These are phyloP conservation scores for Lactarius pseudohatsudake DNA, from an alignment of 768 basidiomycete genomes.

Conservation along the genomic window DNA sequence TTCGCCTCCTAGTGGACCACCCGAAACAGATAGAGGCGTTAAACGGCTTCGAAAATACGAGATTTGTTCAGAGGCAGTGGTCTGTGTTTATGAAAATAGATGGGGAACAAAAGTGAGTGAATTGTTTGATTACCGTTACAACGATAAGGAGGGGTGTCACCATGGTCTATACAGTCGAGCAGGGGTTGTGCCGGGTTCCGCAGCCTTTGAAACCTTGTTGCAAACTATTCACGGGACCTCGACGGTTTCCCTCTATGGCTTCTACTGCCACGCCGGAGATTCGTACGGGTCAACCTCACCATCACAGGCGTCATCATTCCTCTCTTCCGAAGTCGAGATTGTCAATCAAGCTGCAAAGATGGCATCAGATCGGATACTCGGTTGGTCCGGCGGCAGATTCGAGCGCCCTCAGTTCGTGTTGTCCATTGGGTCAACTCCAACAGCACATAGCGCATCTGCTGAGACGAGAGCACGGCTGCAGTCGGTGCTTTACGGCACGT, in stretches of 20 bases:
- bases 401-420: slow-evolving; percentile 59
- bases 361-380: slow-evolving; percentile 48
- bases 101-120: slow-evolving; percentile 67
- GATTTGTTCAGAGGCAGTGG: slow-evolving; percentile 52
- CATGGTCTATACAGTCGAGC: slow-evolving; percentile 56
- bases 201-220: slow-evolving; percentile 56
- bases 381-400: slow-evolving; percentile 35
- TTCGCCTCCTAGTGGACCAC: slow-evolving; percentile 76
- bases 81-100: slow-evolving; percentile 81
- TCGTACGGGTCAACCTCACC: slow-evolving; percentile 74
- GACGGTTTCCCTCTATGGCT: slow-evolving; percentile 68
- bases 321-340: slow-evolving; percentile 66
- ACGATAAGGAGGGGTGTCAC: slow-evolving; percentile 22
- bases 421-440: slow-evolving; percentile 85
- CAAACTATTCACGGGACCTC: slow-evolving; percentile 51
- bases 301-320: slow-evolving; percentile 60
- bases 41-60: slow-evolving; percentile 54
- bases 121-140: neutral
- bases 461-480: slow-evolving; percentile 47
- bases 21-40: slow-evolving; percentile 67
- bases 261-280: slow-evolving; percentile 79
- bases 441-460: slow-evolving; percentile 73
- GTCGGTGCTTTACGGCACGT: slow-evolving; percentile 51
- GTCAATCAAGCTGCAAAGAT: slow-evolving; percentile 65
- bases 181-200: slow-evolving; percentile 56